These are phyloP conservation scores for Neoboletus subvelutipes DNA, from an alignment of 768 basidiomycete genomes.

Conservation along the genomic window DNA sequence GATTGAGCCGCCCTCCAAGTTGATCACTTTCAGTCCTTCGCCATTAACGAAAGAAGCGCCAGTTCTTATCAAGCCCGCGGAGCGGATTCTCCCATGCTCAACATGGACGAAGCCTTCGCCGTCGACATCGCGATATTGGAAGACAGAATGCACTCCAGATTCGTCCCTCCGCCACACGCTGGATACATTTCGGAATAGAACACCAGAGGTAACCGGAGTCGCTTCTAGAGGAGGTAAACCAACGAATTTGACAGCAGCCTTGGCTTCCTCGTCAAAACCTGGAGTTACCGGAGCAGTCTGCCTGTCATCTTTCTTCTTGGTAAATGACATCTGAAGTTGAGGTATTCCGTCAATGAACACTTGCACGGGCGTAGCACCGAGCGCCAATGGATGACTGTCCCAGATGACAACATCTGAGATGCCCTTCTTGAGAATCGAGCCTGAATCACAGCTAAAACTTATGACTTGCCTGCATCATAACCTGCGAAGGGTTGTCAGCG, in stretches of 20 bases:
- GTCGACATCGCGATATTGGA: conserved; percentile 10
- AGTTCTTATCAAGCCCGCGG: conserved; percentile 33
- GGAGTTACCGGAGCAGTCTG: conserved; percentile 56
- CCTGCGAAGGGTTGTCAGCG: conserved; percentile 36
- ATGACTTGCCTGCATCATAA: conserved; percentile 58
- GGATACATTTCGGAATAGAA: conserved; percentile 57
- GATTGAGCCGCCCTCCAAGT: conserved; percentile 65
- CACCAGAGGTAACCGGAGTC: conserved; percentile 31
- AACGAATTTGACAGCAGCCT: conserved; percentile 54
- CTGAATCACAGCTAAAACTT: not conserved
- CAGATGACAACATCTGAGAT: conserved; percentile 54
- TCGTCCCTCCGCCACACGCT: conserved; percentile 32
- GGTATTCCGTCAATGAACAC: conserved; percentile 84
- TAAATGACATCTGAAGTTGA: conserved; percentile 45
- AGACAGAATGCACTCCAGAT: conserved; percentile 21
- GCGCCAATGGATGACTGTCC: conserved; percentile 74
- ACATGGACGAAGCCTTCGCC: conserved; percentile 44
- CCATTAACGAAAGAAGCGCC: conserved; percentile 14
- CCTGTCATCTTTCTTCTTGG: conserved; percentile 45
- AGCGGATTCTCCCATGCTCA: conserved; percentile 52
- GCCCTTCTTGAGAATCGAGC: not conserved
- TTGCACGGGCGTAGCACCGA: conserved; percentile 79
- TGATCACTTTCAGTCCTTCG: conserved; percentile 22
- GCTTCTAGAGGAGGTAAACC: conserved; percentile 69
- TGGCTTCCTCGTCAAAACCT: conserved; percentile 59